phyloP scores from a whole-genome alignment of 2,329 filamentous ascomycete genomes.

The Colletotrichum sp. region DNA sequence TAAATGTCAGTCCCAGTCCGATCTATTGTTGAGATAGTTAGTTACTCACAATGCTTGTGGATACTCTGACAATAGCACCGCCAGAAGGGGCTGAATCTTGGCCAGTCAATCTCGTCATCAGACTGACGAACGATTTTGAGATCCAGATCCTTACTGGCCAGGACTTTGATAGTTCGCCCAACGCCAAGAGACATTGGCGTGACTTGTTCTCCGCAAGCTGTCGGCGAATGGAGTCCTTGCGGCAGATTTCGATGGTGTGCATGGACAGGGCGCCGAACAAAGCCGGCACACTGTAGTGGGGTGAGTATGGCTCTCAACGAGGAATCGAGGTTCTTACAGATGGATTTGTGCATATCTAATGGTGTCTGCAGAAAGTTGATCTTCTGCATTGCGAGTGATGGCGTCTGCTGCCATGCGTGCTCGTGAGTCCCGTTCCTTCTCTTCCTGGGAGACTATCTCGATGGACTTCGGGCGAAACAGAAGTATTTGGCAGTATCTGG shows the following conservation, averaged over 20 bases:
- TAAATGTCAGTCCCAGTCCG: rapidly evolving
- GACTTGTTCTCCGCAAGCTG: conserved; percentile 4
- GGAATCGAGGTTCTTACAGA: background rate
- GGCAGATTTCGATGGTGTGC: background rate
- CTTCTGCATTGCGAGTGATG: conserved; percentile 12
- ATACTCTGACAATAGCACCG: background rate
- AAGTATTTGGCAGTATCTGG: conserved; percentile 1
- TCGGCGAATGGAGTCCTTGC: background rate
- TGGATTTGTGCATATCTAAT: background rate
- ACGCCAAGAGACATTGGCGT: background rate
- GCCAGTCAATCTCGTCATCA: background rate
- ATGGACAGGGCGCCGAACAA: conserved; percentile 7
- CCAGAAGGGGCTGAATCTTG: background rate
- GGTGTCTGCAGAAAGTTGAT: background rate
- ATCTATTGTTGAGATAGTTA: background rate
- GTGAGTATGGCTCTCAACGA: background rate
- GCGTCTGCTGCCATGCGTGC: background rate
- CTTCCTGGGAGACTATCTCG: background rate
- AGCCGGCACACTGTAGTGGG: background rate
- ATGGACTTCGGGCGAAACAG: background rate
- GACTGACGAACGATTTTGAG: background rate
- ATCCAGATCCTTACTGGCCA: conserved; percentile 9
- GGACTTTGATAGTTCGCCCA: background rate
- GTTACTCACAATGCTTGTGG: background rate
- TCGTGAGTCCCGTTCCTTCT: background rate